Evolutionary conservation across 179 eudicot genomes (phyloP).

Genomic region (Spinacia oleracea): DNA sequence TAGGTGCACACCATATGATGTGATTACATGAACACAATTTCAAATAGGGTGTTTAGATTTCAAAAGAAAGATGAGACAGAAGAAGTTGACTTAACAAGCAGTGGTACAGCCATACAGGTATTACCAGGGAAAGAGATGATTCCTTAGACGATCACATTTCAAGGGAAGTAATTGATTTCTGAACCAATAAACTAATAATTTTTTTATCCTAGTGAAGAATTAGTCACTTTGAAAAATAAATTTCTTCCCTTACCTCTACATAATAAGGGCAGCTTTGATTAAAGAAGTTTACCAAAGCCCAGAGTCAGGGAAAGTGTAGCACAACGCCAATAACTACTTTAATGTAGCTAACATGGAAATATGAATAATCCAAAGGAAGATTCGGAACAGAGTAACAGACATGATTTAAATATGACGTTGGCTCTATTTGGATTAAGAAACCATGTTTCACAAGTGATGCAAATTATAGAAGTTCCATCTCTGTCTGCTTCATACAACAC

Average conservation of each 20-base stretch:
- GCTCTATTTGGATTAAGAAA: neutral
- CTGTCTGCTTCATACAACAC: neutral
- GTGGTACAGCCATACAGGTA: too few relatives aligned
- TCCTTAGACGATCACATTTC: neutral
- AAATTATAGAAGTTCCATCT: neutral
- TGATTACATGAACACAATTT: neutral
- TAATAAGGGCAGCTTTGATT: neutral
- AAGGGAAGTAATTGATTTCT: neutral
- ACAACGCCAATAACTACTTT: neutral
- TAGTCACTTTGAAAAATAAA: neutral
- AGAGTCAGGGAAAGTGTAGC: neutral
- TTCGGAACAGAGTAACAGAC: neutral
- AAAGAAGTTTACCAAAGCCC: too few relatives aligned
- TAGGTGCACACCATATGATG: neutral
- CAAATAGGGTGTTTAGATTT: neutral
- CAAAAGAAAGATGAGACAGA: neutral
- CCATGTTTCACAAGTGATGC: neutral
- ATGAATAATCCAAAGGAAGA: neutral
- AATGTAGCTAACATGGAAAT: neutral
- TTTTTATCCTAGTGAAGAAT: neutral
- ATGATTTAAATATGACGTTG: neutral
- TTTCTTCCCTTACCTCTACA: neutral
- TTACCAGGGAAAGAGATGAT: neutral
- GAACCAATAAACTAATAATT: neutral
- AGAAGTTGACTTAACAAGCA: neutral